Percentiles rank a stretch among this genome's conserved stretches.
Conservation (phyloP, 306 rosid genomes). For the Gynostemma pentaphyllum region DNA sequence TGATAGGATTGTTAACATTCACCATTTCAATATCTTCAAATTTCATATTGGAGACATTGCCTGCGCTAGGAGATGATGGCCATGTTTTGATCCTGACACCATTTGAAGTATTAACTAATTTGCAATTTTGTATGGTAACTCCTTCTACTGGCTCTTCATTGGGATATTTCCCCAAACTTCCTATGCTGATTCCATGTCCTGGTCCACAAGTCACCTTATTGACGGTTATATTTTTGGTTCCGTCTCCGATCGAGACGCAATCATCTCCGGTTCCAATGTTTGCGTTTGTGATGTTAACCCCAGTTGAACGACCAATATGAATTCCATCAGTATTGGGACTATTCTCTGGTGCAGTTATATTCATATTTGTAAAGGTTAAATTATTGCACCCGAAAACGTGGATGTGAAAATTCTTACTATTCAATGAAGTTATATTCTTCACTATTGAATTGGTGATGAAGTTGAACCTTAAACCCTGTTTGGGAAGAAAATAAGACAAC, state of each 20-base stretch:
- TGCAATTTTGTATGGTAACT: conserved; percentile 20
- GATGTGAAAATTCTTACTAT: conserved; percentile 25
- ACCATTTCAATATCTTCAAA: conserved; percentile 30
- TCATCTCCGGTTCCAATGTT: no score
- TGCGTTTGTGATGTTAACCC: conserved; percentile 18
- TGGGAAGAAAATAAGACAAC: conserved; percentile 17
- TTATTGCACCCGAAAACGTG: conserved; percentile 18
- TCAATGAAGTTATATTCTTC: conserved; percentile 10
- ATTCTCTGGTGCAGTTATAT: conserved; percentile 36
- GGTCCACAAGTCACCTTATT: conserved; percentile 28
- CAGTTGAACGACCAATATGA: no score
- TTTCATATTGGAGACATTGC: conserved; percentile 13
- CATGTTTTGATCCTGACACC: conserved; percentile 46
- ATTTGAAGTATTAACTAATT: conserved; percentile 12
- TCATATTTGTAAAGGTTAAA: conserved; percentile 27
- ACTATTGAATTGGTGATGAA: conserved; percentile 18
- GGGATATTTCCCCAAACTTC: no score
- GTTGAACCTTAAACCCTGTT: conserved; percentile 26
- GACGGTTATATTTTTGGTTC: conserved; percentile 11
- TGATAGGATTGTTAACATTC: conserved; percentile 25
- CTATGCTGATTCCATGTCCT: no score
- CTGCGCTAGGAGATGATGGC: conserved; percentile 14
- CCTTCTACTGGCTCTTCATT: conserved; percentile 21
- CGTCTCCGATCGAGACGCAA: conserved; percentile 43
- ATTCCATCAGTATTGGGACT: no score